These are phyloP conservation scores for Cardamine resedifolia DNA, from an alignment of 345 rosid genomes.

Conservation along the genomic window DNA sequence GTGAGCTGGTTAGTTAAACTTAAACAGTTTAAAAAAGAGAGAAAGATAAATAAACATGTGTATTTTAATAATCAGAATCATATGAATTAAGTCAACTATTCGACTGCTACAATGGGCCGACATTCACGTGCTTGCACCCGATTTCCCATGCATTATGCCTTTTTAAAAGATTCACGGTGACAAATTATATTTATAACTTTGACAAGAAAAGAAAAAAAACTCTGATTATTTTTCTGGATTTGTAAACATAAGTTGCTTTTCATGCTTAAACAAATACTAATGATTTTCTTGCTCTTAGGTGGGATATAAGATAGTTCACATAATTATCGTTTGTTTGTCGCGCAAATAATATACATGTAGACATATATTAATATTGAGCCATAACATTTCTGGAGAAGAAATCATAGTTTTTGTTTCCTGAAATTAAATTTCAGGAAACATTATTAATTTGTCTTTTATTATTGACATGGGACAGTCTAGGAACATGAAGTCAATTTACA, in stretches of 20 bases:
- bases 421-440: conserved; percentile 4
- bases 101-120: conserved; percentile 40
- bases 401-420: background rate
- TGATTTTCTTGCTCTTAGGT: background rate
- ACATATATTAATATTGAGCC: background rate
- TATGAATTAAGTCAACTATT: conserved; percentile 40
- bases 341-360: background rate
- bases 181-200: conserved; percentile 18
- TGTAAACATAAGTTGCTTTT: background rate
- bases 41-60: background rate
- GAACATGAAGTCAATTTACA: conserved; percentile 33
- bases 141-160: conserved; percentile 40
- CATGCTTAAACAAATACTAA: too few species aligned
- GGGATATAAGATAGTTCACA: background rate
- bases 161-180: conserved; percentile 33
- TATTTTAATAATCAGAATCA: conserved; percentile 21
- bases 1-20: too few species aligned
- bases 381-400: background rate
- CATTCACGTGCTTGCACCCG: conserved; percentile 63
- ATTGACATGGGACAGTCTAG: conserved; percentile 25
- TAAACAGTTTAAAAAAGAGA: background rate
- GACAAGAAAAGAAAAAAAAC: background rate
- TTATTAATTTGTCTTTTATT: background rate
- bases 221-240: background rate
- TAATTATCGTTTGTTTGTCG: background rate